phyloP scores from a whole-genome alignment of 345 rosid genomes.

The Euclidium syriacum region DNA sequence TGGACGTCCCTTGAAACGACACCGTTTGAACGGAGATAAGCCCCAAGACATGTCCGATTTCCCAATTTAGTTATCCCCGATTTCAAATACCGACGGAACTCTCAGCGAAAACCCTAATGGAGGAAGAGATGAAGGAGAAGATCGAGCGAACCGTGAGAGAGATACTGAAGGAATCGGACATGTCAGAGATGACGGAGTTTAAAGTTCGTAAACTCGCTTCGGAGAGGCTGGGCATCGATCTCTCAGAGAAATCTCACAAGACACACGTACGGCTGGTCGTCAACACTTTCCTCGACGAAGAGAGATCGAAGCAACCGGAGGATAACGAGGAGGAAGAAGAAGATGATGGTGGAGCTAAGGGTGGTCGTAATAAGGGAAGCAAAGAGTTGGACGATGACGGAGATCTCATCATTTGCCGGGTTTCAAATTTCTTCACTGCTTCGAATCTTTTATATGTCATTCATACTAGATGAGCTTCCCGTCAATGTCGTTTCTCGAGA shows the following conservation, averaged over 20 bases:
- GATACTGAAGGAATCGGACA: constrained; percentile 66
- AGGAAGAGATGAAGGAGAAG: constrained; percentile 39
- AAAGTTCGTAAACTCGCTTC: constrained; percentile 73
- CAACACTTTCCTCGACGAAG: constrained; percentile 57
- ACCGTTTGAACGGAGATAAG: not conserved
- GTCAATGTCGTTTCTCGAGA: too few relatives aligned
- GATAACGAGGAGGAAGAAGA: constrained; percentile 15
- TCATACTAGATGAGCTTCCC: too few relatives aligned
- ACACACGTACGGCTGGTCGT: constrained; percentile 55
- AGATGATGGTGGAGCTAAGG: constrained; percentile 16
- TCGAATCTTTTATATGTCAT: too few relatives aligned
- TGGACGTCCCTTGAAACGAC: not conserved
- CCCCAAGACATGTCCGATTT: not conserved
- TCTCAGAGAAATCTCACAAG: constrained; percentile 59
- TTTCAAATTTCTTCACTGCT: not conserved
- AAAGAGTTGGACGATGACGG: constrained; percentile 74
- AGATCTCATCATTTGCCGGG: constrained; percentile 75
- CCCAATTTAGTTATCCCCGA: not conserved
- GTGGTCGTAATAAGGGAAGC: constrained; percentile 14
- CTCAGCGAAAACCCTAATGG: constrained; percentile 37
- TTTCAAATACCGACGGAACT: not conserved
- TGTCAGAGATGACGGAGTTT: constrained; percentile 62
- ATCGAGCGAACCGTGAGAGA: constrained; percentile 54
- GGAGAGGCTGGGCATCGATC: constrained; percentile 56
- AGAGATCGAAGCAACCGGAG: constrained; percentile 29